Evolutionary conservation across 148 eudicot species (phyloP).

Genomic region (Polygonum maritimum): DNA sequence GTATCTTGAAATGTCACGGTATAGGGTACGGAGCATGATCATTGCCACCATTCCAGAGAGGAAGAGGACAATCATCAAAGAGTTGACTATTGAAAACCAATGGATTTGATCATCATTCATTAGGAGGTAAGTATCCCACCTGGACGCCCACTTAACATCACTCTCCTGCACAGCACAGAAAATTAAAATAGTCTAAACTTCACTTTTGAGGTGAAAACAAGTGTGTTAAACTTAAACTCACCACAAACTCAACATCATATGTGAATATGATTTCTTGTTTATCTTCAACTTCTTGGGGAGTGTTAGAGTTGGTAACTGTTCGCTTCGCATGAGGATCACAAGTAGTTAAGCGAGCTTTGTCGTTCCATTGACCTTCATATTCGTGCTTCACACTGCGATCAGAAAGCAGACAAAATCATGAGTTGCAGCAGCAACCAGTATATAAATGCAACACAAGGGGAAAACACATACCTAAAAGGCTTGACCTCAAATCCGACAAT

Average conservation of each 20-base stretch:
- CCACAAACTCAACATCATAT: slow-evolving; percentile 40
- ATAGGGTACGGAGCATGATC: slow-evolving; percentile 42
- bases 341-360: slow-evolving; percentile 29
- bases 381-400: slow-evolving; percentile 37
- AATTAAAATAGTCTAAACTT: neutral
- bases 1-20: slow-evolving; percentile 43
- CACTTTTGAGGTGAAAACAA: neutral
- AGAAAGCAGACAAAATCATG: slow-evolving; percentile 2
- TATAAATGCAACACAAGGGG: neutral
- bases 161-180: slow-evolving; percentile 24
- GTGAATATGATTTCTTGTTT: slow-evolving; percentile 41
- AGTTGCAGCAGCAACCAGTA: neutral
- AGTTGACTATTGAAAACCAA: slow-evolving; percentile 43
- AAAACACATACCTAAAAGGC: slow-evolving; percentile 31
- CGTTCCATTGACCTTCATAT: slow-evolving; percentile 41
- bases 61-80: slow-evolving; percentile 42
- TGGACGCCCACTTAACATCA: slow-evolving; percentile 50
- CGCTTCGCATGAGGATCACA: slow-evolving; percentile 46
- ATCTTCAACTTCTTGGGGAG: slow-evolving; percentile 42
- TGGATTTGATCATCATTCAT: slow-evolving; percentile 48
- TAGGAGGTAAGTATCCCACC: slow-evolving; percentile 42
- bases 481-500: slow-evolving; percentile 43
- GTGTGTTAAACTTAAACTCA: slow-evolving; percentile 10
- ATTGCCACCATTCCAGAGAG: slow-evolving; percentile 49
- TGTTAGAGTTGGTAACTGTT: slow-evolving; percentile 35